Evolutionary conservation across 352 stramenopile species (phyloP), one percentile per base, ranked within the genome.

Genomic region (Globisporangium spiculum): DNA sequence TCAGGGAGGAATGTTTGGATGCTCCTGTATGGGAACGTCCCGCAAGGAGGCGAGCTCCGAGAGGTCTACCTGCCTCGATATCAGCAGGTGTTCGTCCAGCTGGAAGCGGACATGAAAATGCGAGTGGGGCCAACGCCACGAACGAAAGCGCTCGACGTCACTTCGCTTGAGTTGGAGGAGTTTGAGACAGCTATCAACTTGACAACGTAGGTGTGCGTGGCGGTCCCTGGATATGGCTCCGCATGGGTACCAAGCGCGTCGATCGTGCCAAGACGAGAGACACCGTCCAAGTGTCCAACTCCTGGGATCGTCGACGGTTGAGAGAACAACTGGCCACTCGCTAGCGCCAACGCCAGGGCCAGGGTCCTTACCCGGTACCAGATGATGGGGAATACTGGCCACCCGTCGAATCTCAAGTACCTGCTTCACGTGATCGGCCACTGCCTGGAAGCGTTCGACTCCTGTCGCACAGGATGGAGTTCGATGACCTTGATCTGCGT

Each of bases 181-280:
- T 80, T 79, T 58, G 78, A 86, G 34, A 60, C 78, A 36, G 63
- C 75, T 20, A 67, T 75, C 16, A 50, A 55, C 16, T n/a, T 73
- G 20, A 60, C 48, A 9, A 70, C 68, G 36, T 75, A 66, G 60
- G 20, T 82, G 1, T 77, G 70, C 20, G 63, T 85, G 62, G 67
- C 83, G 12, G 70, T 78, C 12, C 74, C 71, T 27, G 78, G 78
- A 12, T 70, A 63, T 41, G 72, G 78, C 0, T 69, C 77, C 20
- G 71, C 67, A 8, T 85, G 78, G 75, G 72, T 78, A 0, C 65
- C 63, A 8, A 32, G 30, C 1, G 44, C 14, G 0, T 27, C 53
- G 1, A 48, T 76, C 26, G 20, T 52, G 1, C 63, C 62, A 2
- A 24, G 69, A 32, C 59, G 63, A 36, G n/a, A 55, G 1, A 26